These are phyloP conservation scores for Hymenoscyphus albidus DNA, from an alignment of 2,329 filamentous ascomycete genomes.

Conservation along the genomic window DNA sequence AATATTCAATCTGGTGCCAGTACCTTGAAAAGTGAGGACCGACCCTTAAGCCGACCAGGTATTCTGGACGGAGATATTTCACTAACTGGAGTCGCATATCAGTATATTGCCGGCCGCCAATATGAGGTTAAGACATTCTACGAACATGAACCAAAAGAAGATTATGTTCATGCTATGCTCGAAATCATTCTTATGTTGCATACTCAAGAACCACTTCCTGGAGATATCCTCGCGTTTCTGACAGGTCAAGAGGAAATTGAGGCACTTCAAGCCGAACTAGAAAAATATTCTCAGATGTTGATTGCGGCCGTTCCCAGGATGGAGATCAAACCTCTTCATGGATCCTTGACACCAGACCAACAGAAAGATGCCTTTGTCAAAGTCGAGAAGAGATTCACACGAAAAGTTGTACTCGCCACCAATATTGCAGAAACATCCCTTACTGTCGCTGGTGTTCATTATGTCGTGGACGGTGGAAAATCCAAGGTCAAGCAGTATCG, in stretches of 20 bases:
- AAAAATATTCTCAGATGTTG: conserved; percentile 71
- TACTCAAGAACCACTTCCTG: conserved; percentile 81
- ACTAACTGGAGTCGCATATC: conserved; percentile 29
- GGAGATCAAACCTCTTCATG: conserved; percentile 76
- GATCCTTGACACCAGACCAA: conserved; percentile 79
- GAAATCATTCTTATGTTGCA: conserved; percentile 85
- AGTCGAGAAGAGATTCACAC: conserved; percentile 64
- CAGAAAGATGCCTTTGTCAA: conserved; percentile 85
- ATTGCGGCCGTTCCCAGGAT: conserved; percentile 71
- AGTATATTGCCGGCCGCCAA: conserved; percentile 78
- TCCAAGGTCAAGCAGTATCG: conserved; percentile 93
- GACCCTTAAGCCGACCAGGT: neutral
- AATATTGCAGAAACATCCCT: conserved; percentile 99
- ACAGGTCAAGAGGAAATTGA: conserved; percentile 94
- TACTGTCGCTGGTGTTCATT: conserved; percentile 87
- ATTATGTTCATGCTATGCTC: conserved; percentile 77
- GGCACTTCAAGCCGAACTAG: conserved; percentile 71
- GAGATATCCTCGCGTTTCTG: conserved; percentile 88
- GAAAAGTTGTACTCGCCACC: conserved; percentile 88
- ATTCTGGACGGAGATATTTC: conserved; percentile 15
- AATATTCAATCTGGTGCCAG: neutral
- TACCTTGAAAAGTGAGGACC: neutral
- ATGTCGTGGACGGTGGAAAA: conserved; percentile 89
- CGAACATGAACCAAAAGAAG: conserved; percentile 67
- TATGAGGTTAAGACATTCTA: conserved; percentile 79